Base-by-base conservation (phyloP, 805 yeast species). In the Danielia oregonensis region DNA sequence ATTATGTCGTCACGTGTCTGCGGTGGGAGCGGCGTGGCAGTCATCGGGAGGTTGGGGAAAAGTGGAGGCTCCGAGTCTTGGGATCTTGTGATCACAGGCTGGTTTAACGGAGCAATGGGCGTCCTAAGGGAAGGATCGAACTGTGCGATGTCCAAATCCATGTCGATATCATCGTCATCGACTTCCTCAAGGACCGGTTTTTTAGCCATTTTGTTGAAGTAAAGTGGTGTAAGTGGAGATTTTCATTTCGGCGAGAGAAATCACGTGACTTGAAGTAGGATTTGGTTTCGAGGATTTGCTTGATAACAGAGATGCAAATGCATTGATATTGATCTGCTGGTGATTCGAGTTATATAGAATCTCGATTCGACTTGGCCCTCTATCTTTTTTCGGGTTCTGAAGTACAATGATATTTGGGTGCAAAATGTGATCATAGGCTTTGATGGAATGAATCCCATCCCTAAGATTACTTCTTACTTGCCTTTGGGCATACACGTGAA, bases 91-190 rank as follows among this genome's bases (percentile, higher is more conserved):
- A 82, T 68, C 1, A 68, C 59, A 24, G 86, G 83, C 42, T 72
- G 71, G 47, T 73, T 69, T 31, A 60, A 48, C 14, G 88, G 87
- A 1, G 89, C 89, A 15, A 82, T 61, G 6, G 91, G 85, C 0
- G 91, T 81, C 26, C 59, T 70, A 43, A 83, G 61, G 25, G 51
- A 46, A 30, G 66, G 88, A 59, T 88, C 97, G 44, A 87, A 83
- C 64, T 91, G 94, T 3, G 95, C 94, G 17, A 89, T 68, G 61
- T 89, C 96, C 85, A 86, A 82, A 51, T 91, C 96, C 79, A 87
- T 70, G 54, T 89, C 97, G 61, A 91, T 79, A 49, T 82, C 89
- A 44, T 86, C 94, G 52, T 78, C 84, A 55, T 82, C 88, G 38
- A 84, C 78, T 48, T 83, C 89, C 56, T 84, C 94, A 36, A 84